Evolutionary conservation across 2,329 filamentous ascomycete genomes (phyloP), one percentile per base, ranked within the genome.

Genomic region (Fusarium mexicanum): DNA sequence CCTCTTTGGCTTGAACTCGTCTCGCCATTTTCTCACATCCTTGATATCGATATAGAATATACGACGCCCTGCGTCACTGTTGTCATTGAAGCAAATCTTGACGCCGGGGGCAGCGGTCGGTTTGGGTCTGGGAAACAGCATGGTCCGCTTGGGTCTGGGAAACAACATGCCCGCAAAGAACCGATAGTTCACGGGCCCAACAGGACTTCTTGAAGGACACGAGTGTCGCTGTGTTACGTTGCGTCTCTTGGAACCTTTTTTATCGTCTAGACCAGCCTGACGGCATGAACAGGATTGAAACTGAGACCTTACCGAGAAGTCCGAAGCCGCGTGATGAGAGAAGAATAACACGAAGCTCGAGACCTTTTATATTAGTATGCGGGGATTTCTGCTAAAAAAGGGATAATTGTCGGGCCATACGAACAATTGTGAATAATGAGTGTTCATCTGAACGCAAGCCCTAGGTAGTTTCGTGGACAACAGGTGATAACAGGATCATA

Each of bases 11-110:
- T 31, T 35, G 26, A 73, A 44, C 3, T 41, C 40, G 20, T 58
- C 44, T 41, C 46, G 46, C 72, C 72, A 75, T n/a, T 43, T 61
- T n/a, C 16, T 24, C 18, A 65, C n/a, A 37, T 63, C 48, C 37
- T 44, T n/a, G 47, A 74, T 75, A 18, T 57, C 33, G 44, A 74
- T 38, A 6, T 61, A n/a, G 41, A 61, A 59, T 29, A 64, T 16
- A 16, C n/a, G 55, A 33, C 38, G 31, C n/a, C 43, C 55, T 48
- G 55, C 24, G n/a, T 29, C 48, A 16, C 17, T 31, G 6, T 38
- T 54, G 17, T 41, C 26, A 38, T 43, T 38, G 17, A 73, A n/a
- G 24, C 48, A 41, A n/a, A 75, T 33, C 24, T 58, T 69, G 31
- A 74, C 48, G 17, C 26, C 48, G 20, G 33, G 43, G 33, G 22